Base-by-base conservation (phyloP, 2,329 filamentous ascomycete genomes). In the Aspergillus neotritici region DNA sequence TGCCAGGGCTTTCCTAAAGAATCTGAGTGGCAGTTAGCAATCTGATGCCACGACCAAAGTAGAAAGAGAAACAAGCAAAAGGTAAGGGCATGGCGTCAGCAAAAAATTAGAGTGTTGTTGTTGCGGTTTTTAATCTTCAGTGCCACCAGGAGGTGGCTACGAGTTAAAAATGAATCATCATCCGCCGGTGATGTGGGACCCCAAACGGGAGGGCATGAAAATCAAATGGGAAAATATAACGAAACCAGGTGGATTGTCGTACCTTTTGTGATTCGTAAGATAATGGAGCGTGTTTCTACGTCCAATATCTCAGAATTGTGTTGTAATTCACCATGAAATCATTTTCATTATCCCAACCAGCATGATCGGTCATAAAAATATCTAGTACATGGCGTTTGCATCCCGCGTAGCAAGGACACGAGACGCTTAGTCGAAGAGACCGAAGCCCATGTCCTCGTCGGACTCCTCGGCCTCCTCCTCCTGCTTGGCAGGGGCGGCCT, bases 91-190 rank as follows among this genome's bases (percentile, higher is more conserved):
- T 37, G 63, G 63, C 62, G 67, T 83, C 79, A 82, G 77, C 66
- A 82, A 83, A 82, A 83, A 83, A 83, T 82, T 82, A 83, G 78
- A 83, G 78, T 82, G 73, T 78, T 77, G 72, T 77, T 79, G 78
- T 79, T 80, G 75, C 73, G 54, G 70, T 75, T 73, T 63, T 75
- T 67, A 54, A 64, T 80, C 77, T 69, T 79, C 79, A 81, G 67
- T 45, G 72, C 58, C 50, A 50, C 54, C 55, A 63, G 64, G 62
- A 63, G 64, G 62, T 60, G 41, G 62, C 64, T 81, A 73, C 72
- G 79, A 71, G 79, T 82, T 83, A 82, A 83, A 83, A 82, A 81
- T 65, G 13, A 50, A 67, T 82, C 76, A 82, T 83, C 79, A 75
- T 78, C 60, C 68, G 67, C 67, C 67, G 60, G 41, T 42, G 41